Conservation (phyloP, 345 rosid species). For the Lepidium didymum region DNA sequence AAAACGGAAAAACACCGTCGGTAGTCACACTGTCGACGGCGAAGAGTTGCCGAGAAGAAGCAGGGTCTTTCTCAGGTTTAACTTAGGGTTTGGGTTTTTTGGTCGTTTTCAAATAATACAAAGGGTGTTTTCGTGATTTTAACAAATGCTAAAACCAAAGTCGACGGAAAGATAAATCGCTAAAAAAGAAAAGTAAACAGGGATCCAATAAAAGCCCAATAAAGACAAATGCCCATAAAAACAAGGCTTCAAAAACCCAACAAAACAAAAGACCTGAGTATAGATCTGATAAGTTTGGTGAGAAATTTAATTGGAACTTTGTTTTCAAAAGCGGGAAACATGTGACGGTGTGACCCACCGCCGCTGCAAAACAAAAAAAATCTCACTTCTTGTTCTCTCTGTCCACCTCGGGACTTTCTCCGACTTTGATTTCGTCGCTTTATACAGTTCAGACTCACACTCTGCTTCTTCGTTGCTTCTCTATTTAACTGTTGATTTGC, state of each 20-base stretch:
- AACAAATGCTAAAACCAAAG: not conserved
- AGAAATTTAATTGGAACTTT: constrained; percentile 23
- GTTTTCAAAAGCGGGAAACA: constrained; percentile 51
- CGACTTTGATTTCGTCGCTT: constrained; percentile 10
- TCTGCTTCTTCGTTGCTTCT: not conserved
- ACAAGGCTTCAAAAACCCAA: not conserved
- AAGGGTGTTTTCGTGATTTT: not conserved
- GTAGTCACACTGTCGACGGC: constrained; percentile 9
- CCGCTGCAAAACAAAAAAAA: constrained; percentile 4
- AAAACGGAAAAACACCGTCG: not conserved
- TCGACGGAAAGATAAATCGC: not conserved
- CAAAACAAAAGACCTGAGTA: not conserved
- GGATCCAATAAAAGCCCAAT: not conserved
- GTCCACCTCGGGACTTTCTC: constrained; percentile 17
- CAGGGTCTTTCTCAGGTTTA: not conserved
- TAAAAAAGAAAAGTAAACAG: not conserved
- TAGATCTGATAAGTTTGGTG: constrained; percentile 5
- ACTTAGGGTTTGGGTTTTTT: not conserved
- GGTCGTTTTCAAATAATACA: not conserved
- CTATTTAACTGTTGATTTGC: constrained; percentile 1
- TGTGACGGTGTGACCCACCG: constrained; percentile 33
- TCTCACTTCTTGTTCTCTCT: not conserved
- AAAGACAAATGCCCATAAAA: too few relatives aligned
- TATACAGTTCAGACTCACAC: constrained; percentile 8
- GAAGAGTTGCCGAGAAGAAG: constrained; percentile 3